Percentiles rank a stretch among this genome's conserved stretches.
Evolutionary conservation across 1,284 basidiomycete genomes (phyloP).

Genomic region (Phlebopus sp.): DNA sequence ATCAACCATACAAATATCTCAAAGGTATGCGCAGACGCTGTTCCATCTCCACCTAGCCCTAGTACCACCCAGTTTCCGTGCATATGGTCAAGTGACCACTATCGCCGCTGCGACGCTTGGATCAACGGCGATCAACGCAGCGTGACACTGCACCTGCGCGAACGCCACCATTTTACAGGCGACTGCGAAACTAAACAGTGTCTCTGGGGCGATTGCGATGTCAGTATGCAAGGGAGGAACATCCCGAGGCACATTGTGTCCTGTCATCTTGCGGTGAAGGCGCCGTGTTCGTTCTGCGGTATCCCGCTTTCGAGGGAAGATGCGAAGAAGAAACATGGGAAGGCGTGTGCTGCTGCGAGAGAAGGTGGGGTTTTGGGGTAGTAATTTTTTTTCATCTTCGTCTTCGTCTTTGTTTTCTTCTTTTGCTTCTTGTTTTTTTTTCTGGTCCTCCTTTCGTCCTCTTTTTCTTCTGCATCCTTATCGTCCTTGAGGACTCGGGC

Average conservation of each 20-base stretch:
- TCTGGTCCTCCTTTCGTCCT: no score
- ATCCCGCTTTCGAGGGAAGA: constrained; percentile 24
- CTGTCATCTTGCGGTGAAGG: constrained; percentile 25
- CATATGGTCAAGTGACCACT: constrained; percentile 14
- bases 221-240: constrained; percentile 25
- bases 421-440: no score
- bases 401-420: no score
- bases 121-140: constrained; percentile 21
- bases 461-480: no score
- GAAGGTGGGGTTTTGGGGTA: neutral
- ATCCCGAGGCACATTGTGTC: constrained; percentile 27
- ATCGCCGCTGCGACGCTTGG: constrained; percentile 13
- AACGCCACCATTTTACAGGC: constrained; percentile 21
- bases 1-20: no score
- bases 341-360: constrained; percentile 12
- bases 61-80: constrained; percentile 16
- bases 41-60: neutral
- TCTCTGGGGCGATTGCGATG: constrained; percentile 18
- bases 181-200: constrained; percentile 17
- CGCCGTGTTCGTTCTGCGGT: constrained; percentile 15
- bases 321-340: constrained; percentile 24
- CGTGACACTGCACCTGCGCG: constrained; percentile 22
- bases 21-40: no score
- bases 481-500: no score
- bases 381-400: no score